phyloP scores from a whole-genome alignment of 1,139 yeast genomes.

The Hanseniaspora sp. region DNA sequence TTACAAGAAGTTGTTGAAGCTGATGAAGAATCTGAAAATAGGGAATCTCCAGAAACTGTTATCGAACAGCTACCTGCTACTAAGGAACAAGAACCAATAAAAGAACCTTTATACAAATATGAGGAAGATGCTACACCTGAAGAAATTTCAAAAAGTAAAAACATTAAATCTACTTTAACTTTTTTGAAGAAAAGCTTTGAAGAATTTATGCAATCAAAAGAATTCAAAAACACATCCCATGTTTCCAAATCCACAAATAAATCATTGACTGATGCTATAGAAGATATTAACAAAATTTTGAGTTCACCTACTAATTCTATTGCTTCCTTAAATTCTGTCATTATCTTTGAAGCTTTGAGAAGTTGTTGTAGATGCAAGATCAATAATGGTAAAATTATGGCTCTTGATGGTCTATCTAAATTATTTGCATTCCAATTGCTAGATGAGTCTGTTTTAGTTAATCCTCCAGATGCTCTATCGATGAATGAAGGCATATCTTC shows the following conservation, averaged over 20 bases:
- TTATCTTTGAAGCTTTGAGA: constrained; percentile 51
- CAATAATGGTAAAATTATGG: constrained; percentile 42
- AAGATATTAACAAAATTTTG: constrained; percentile 20
- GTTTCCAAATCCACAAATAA: constrained; percentile 5
- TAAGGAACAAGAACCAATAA: neutral
- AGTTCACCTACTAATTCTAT: constrained; percentile 15
- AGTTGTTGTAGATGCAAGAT: constrained; percentile 46
- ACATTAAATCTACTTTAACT: constrained; percentile 24
- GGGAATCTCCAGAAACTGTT: neutral
- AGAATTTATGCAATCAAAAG: constrained; percentile 25
- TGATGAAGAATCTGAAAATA: neutral
- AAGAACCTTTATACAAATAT: neutral
- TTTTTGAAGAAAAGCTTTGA: constrained; percentile 27
- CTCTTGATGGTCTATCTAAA: constrained; percentile 57
- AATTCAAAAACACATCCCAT: constrained; percentile 23
- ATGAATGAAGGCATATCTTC: constrained; percentile 14
- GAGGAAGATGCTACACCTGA: constrained; percentile 14
- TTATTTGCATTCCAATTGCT: constrained; percentile 53
- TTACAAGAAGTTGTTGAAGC: constrained; percentile 6
- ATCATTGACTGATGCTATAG: constrained; percentile 8
- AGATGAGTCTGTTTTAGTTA: constrained; percentile 39
- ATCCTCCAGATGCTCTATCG: constrained; percentile 32
- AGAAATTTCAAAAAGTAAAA: constrained; percentile 16
- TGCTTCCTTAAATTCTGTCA: constrained; percentile 35
- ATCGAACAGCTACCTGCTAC: neutral